These are phyloP conservation scores for Stachybotrys chartarum DNA, from an alignment of 2,329 filamentous ascomycete species.

Conservation along the genomic window DNA sequence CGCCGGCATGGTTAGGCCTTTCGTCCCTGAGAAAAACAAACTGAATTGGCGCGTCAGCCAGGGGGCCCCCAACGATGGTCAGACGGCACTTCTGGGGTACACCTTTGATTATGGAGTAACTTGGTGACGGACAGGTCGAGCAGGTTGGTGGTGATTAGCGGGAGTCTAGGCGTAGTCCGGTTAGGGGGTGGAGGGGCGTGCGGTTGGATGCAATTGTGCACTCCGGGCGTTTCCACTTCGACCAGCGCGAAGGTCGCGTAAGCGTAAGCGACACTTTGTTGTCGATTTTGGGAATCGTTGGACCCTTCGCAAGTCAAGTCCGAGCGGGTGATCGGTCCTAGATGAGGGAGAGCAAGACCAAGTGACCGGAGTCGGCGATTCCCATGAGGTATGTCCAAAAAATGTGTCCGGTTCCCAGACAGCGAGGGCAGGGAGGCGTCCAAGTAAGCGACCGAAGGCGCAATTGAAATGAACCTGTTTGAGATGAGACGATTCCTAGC, in stretches of 20 bases:
- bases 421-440: not conserved
- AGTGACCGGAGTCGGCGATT: not conserved
- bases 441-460: not conserved
- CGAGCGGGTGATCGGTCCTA: not conserved
- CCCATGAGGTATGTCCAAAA: not conserved
- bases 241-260: not conserved
- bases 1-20: slow-evolving; percentile 16
- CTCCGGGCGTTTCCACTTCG: not conserved
- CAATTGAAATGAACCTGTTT: not conserved
- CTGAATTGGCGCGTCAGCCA: slow-evolving; percentile 21
- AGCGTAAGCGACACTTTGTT: not conserved
- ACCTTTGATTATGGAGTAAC: not conserved
- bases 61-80: not conserved
- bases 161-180: not conserved
- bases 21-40: slow-evolving; percentile 6
- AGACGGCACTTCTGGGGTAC: not conserved
- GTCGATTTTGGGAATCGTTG: not conserved
- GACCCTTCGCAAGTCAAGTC: not conserved
- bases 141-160: not conserved
- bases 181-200: not conserved
- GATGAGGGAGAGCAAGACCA: not conserved
- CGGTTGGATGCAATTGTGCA: not conserved
- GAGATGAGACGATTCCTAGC: not conserved
- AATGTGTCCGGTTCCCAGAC: not conserved
- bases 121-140: not conserved